Evolutionary conservation across 169 alveolate genomes (phyloP), one percentile per base, ranked within the genome.

Genomic region (Babesia divergens): DNA sequence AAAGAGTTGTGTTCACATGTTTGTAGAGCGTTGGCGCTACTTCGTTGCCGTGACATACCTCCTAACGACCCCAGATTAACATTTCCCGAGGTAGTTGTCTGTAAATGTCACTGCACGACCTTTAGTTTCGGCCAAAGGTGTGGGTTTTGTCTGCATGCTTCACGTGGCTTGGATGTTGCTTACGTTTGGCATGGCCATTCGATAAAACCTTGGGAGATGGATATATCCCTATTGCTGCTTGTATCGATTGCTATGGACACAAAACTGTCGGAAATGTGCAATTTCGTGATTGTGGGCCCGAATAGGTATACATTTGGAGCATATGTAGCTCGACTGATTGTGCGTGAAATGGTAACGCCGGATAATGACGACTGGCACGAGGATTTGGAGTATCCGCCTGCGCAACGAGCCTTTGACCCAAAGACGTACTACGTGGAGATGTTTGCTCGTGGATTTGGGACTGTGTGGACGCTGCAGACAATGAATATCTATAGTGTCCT

Each of bases 361-460:
- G 70, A 65, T 13, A 20, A 56, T 29, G 67, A 44, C 54, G 6
- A 26, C 38, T 34, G 26, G 26, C 50, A 65, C 18, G 22, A 28
- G 8, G 34, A 47, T 16, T 14, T 28, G 26, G 68, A 31, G 28
- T n/a, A 18, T 18, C 42, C 72, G 28, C 32, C 35, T 16, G 37
- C 6, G 16, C 51, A 37, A 4, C 62, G 46, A 26, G 35, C 31
- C 35, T 74, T 74, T 40, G 65, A 77, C 44, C 38, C 51, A 5
- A 52, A 65, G 34, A 7, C 29, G 0, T 77, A 51, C 67, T 59
- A 52, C 13, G 32, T 77, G 20, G 81, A 67, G 56, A 56, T 68
- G 65, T 77, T 77, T 46, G 76, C 42, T 3, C 52, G 42, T 29
- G 82, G 86, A 0, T 77, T 77, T 20, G 82, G 65, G n/a, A 42